Evolutionary conservation across 2,329 filamentous ascomycete species (phyloP).

Genomic region (Thyridium curvatum): DNA sequence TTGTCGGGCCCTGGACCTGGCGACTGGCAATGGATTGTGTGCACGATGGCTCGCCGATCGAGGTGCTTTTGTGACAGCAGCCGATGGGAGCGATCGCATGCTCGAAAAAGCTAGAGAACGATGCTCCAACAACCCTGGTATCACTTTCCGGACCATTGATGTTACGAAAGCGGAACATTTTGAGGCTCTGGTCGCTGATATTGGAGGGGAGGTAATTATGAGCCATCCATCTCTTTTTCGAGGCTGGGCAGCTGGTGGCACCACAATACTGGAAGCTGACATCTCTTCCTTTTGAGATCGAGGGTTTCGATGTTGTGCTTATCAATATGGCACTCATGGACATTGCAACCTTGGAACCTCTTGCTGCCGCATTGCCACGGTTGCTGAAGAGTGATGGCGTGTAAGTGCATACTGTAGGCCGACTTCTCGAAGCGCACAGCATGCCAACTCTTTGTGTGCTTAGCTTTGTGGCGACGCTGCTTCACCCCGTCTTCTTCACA

Average conservation of each 20-base stretch:
- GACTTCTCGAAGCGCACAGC: too few relatives aligned
- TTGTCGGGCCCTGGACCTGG: constrained; percentile 36
- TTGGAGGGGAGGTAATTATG: too few relatives aligned
- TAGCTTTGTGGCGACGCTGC: constrained; percentile 38
- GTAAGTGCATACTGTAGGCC: constrained; percentile 20
- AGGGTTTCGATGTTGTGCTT: constrained; percentile 33
- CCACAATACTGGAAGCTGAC: too few relatives aligned
- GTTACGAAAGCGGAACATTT: constrained; percentile 27
- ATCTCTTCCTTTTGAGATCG: constrained; percentile 18
- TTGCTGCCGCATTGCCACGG: constrained; percentile 31
- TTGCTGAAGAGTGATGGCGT: constrained; percentile 32
- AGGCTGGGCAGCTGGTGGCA: too few relatives aligned
- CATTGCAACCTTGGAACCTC: constrained; percentile 31
- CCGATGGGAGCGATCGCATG: constrained; percentile 37
- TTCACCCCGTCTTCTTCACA: constrained; percentile 44
- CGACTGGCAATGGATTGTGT: constrained; percentile 41
- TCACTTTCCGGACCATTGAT: constrained; percentile 27
- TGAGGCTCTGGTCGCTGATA: constrained; percentile 5
- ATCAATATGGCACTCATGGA: constrained; percentile 47
- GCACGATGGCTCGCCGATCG: constrained; percentile 33
- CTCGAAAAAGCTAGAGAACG: constrained; percentile 22
- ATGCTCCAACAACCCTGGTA: constrained; percentile 3
- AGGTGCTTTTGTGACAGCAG: constrained; percentile 31
- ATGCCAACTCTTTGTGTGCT: too few relatives aligned
- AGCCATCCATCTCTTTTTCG: too few relatives aligned